Base-by-base conservation (phyloP, 768 basidiomycete genomes). In the Boletellus emodensis region DNA sequence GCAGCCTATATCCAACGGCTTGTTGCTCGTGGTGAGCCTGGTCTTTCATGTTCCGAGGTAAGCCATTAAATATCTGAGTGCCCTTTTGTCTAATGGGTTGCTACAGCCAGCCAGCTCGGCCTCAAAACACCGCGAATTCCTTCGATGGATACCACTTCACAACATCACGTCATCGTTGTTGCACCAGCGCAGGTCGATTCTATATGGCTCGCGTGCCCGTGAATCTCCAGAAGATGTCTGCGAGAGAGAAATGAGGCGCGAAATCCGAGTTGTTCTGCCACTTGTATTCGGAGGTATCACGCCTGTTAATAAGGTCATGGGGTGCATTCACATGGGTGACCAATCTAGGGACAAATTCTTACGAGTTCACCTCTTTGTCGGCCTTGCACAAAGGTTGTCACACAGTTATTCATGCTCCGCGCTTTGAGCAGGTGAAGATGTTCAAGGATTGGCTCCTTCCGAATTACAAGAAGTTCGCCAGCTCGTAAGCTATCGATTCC, bases 391-490 rank as follows among this genome's bases (percentile, higher is more conserved):
- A 61, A 14, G 70, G 65, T 24, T 87, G 84, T 61, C 65, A 58
- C 9, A 71, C 68, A 4, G 61, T 85, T 38, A 60, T 82, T 28
- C 66, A 66, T 4, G 82, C 86, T 3, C 75, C 86, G 20, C 80
- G 85, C 18, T 90, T 81, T 54, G 87, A 90, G 55, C 87, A 90
- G 68, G 80, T 87, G 34, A 75, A 84, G 57, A 79, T 79, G 9
- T 76, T 90, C 48, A 75, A 74, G 48, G 78, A 81, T 42, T 92
- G 90, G 90, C 71, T 92, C 30, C 63, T 88, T n/a, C 90, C 89
- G 3, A 71, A 82, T 22, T 73, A 87, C 37, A 77, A 77, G 55
- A 82, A 79, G 54, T 69, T 75, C 49, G 68, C 85, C 12, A 51
- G 69, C 9, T 73, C 68, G 87, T 87, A 57, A 51, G 71, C 61